These are phyloP conservation scores for Sclerotinia glacialis DNA, from an alignment of 2,329 filamentous ascomycete species.

Conservation along the genomic window DNA sequence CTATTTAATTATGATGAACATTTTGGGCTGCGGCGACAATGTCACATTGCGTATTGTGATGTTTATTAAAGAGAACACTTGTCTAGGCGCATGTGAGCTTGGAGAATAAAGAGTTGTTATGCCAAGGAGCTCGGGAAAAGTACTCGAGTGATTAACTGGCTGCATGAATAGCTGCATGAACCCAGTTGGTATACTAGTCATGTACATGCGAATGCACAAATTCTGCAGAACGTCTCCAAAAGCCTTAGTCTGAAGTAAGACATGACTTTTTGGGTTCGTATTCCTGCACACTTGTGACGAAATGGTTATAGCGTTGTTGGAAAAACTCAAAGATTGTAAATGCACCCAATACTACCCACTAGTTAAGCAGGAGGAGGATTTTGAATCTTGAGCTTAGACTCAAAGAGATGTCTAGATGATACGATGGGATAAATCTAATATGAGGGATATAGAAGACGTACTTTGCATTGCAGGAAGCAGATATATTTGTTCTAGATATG, in stretches of 20 bases:
- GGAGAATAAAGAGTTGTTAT: background rate
- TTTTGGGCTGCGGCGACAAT: background rate
- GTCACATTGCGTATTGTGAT: too few species aligned
- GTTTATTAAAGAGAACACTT: background rate
- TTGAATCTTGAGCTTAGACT: too few species aligned
- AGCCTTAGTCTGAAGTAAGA: too few species aligned
- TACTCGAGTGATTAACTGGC: background rate
- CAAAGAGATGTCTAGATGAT: constrained; percentile 1
- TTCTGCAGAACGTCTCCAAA: background rate
- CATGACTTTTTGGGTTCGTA: background rate
- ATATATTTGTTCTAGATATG: background rate
- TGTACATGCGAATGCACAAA: background rate
- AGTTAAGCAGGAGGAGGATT: background rate
- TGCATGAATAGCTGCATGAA: background rate
- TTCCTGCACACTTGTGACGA: background rate
- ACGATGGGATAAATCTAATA: background rate
- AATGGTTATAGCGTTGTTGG: background rate
- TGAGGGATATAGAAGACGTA: background rate
- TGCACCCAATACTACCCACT: background rate
- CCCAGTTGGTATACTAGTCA: background rate
- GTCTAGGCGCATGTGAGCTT: background rate
- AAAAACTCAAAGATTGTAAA: background rate
- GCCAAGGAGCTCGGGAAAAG: background rate
- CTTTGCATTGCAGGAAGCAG: background rate
- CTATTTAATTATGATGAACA: background rate